Base-by-base conservation (phyloP, 139 green algal species). In the Coccomyxa sp. region DNA sequence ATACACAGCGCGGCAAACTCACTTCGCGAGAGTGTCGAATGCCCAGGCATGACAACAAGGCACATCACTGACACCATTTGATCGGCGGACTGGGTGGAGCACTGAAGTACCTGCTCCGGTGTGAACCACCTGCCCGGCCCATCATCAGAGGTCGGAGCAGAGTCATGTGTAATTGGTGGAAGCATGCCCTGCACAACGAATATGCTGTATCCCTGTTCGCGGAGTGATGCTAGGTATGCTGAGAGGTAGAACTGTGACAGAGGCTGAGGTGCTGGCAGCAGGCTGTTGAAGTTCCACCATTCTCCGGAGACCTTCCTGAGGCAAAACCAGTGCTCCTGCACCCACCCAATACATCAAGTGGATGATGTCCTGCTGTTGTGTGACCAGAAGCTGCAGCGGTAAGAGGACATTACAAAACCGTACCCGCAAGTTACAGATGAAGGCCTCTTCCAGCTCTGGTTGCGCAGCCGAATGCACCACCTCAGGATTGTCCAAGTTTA, bases 261-360 rank as follows among this genome's bases (percentile, higher is more conserved):
- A 0, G 86, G 85, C 87, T 95, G 89, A 0, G 93, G 94, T 0
- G 94, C 91, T 10, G 93, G 85, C 76, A 92, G 93, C 31, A 98
- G 83, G 58, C 84, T 93, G 86, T 98, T 98, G 89, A 98, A 95
- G 86, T 98, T 95, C 88, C 89, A 98, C 91, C 87, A 92, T 0
- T 77, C 27, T 1, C 80, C 91, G 1, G 63, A 51, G 12, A 96
- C 76, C 1, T 81, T 77, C 0, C 94, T 86, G 15, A 98, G 88
- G 13, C 93, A 94, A 81, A 97, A 97, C 95, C 95, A 98, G 85
- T 98, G 95, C 85, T 95, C 88, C 89, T 88, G 78, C 57, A 67
- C 79, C 80, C 0, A 83, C 31, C 38, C 27, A 80, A 75, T 9
- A 58, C 21, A 71, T 71, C 63, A 60, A 45, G 1, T 76, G 28